Base-by-base conservation (phyloP, 2,329 filamentous ascomycete genomes). In the Epichloe scottii region DNA sequence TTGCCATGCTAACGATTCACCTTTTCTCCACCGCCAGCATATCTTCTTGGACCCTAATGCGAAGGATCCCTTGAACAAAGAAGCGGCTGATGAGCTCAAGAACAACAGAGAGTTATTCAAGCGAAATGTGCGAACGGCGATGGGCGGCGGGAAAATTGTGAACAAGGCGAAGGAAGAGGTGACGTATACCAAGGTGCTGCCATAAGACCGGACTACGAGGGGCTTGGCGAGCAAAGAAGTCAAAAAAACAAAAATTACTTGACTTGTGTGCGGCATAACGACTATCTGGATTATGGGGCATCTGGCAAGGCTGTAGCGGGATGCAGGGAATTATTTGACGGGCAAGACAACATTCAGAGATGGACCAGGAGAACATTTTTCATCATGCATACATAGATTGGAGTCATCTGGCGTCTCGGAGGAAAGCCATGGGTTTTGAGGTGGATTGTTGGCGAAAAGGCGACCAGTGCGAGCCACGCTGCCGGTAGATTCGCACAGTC, bases 41-140 rank as follows among this genome's bases (percentile, higher is more conserved):
- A 77, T 98, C 48, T 98, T 98, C 77, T 82, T 97, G 55, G 93
- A 98, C 67, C 93, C 93, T 17, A 98, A 98, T 64, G 89, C 93
- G 10, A 90, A 87, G 46, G 93, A 98, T 64, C 93, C 93, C n/a
- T 73, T 98, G 54, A 98, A 98, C 71, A 96, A 98, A 74, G 91
- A 97, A 63, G 93, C 93, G 0, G 93, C 93, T 4, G 89, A 96
- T 55, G 93, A 97, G 64, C 74, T 98, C 59, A 82, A 91, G 61
- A 76, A 76, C 46, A 95, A 93, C 67, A 75, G 89, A 38, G 93
- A 97, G 50, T 80, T 76, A 33, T 98, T 98, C 71, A 93, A 90
- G 76, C 77, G 89, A 54, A 96, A 97, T 63, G 93, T 97, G 39
- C 79, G 87, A 61, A 77, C 76, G 21, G 78, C 89, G 6, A 95